phyloP scores from a whole-genome alignment of 1,139 yeast genomes.

The Geotrichum klebahnii region DNA sequence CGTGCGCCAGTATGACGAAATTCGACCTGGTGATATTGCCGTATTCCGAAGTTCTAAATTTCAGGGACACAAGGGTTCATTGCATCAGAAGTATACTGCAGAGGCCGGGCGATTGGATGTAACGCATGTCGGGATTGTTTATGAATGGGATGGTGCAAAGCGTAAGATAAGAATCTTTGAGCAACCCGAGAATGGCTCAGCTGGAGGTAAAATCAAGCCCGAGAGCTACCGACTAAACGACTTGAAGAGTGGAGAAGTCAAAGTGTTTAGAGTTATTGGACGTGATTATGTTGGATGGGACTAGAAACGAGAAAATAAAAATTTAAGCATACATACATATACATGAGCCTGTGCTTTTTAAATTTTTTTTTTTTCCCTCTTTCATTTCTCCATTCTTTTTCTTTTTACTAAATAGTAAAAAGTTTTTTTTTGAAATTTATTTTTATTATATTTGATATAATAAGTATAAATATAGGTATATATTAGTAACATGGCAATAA shows the following conservation, averaged over 20 bases:
- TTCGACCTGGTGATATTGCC: constrained; percentile 78
- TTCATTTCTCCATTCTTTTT: too few species aligned
- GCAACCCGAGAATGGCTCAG: constrained; percentile 38
- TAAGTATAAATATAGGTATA: too few species aligned
- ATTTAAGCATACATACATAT: not conserved
- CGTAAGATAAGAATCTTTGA: constrained; percentile 74
- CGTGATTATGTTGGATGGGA: constrained; percentile 63
- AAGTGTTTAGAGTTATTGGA: constrained; percentile 70
- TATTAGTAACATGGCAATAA: too few species aligned
- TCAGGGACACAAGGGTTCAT: constrained; percentile 57
- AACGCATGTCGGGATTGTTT: constrained; percentile 45
- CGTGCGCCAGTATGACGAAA: constrained; percentile 56
- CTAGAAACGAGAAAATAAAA: constrained; percentile 11
- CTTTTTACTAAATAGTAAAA: too few species aligned
- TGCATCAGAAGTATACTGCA: constrained; percentile 46
- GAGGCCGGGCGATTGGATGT: constrained; percentile 48
- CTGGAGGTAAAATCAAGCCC: constrained; percentile 51
- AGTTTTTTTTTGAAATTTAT: too few species aligned
- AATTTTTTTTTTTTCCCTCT: too few species aligned
- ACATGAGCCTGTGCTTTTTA: not conserved
- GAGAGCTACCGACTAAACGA: constrained; percentile 67
- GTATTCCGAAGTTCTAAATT: constrained; percentile 73
- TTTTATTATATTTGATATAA: too few species aligned
- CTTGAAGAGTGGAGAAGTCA: constrained; percentile 71
- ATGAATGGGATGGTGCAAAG: constrained; percentile 71